A percentile compares a stretch with the other conserved stretches of the same genome.
These are phyloP conservation scores for Dothistroma pini DNA, from an alignment of 2,329 filamentous ascomycete genomes.

Conservation along the genomic window DNA sequence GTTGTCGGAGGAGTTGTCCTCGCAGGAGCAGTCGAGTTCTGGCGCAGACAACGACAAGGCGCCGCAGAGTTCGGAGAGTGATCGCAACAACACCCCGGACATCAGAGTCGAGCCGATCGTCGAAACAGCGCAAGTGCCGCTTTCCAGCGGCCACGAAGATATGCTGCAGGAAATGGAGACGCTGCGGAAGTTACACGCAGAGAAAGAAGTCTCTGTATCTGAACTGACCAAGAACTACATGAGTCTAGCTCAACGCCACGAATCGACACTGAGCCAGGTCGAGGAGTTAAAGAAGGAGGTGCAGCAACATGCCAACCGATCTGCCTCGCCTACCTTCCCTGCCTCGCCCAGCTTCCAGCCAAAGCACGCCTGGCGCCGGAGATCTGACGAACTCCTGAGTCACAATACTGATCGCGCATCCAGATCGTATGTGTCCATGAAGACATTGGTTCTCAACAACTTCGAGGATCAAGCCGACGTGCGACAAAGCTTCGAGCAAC, in stretches of 20 bases:
- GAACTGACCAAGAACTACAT: conserved; percentile 74
- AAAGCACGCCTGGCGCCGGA: conserved; percentile 58
- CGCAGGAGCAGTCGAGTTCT: conserved; percentile 67
- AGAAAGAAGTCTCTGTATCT: conserved; percentile 72
- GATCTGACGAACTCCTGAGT: conserved; percentile 33
- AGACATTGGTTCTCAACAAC: conserved; percentile 82
- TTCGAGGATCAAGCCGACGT: conserved; percentile 78
- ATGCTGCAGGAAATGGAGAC: conserved; percentile 67
- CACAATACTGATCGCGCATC: conserved; percentile 75
- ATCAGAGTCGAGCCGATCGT: conserved; percentile 3
- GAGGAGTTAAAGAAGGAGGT: conserved; percentile 88
- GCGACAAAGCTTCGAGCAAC: conserved; percentile 89
- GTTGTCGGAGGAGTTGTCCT: conserved; percentile 90
- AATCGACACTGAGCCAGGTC: conserved; percentile 76
- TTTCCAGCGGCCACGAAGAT: conserved; percentile 52
- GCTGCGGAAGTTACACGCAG: conserved; percentile 65
- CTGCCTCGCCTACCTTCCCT: conserved; percentile 26
- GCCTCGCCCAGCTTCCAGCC: conserved; percentile 24
- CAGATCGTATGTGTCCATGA: conserved; percentile 81
- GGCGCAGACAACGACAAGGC: conserved; percentile 32
- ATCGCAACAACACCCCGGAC: conserved; percentile 3
- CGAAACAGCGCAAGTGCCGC: conserved; percentile 11
- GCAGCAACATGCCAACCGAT: conserved; percentile 50
- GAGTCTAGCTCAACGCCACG: conserved; percentile 78
- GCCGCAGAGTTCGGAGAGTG: conserved; percentile 12